Percentiles rank a stretch among this genome's conserved stretches.
Evolutionary conservation across 441 rosid species (phyloP).

Genomic region (Rhodomyrtus psidioides): DNA sequence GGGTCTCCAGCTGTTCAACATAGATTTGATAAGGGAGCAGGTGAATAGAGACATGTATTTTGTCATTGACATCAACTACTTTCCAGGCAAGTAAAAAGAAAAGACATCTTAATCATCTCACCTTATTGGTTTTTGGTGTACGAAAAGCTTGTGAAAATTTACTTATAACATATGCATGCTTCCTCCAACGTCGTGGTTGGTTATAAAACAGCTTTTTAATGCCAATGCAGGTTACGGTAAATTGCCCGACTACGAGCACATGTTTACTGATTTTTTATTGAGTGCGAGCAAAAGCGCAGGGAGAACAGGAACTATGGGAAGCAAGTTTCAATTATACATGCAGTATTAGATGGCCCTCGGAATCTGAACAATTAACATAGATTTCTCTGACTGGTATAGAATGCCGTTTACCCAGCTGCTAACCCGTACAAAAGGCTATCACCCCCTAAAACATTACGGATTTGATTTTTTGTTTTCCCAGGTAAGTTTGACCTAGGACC

Average conservation of each 20-base stretch:
- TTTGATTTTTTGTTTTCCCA: not conserved
- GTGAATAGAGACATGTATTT: constrained; percentile 61
- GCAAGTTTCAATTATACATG: not conserved
- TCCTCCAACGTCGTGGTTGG: not conserved
- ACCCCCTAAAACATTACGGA: not conserved
- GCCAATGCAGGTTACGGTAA: constrained; percentile 67
- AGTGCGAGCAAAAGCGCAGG: constrained; percentile 32
- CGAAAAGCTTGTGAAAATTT: not conserved
- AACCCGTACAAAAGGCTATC: no score
- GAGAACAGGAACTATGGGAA: constrained; percentile 4
- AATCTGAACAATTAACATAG: constrained; percentile 4
- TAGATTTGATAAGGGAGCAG: constrained; percentile 83
- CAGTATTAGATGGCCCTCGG: constrained; percentile 1
- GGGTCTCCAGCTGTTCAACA: constrained; percentile 87
- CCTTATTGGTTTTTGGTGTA: not conserved
- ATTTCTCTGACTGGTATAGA: constrained; percentile 12
- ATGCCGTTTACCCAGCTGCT: not conserved
- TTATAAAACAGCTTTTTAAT: not conserved
- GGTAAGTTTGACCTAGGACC: not conserved
- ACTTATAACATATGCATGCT: not conserved
- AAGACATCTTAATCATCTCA: not conserved
- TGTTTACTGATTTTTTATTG: constrained; percentile 73
- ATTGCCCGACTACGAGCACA: constrained; percentile 75
- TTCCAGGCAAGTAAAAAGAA: constrained; percentile 44
- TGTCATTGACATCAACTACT: constrained; percentile 82